Conservation (phyloP, 371 early-diverging fungal species). For the Apophysomyces trapeziformis region DNA sequence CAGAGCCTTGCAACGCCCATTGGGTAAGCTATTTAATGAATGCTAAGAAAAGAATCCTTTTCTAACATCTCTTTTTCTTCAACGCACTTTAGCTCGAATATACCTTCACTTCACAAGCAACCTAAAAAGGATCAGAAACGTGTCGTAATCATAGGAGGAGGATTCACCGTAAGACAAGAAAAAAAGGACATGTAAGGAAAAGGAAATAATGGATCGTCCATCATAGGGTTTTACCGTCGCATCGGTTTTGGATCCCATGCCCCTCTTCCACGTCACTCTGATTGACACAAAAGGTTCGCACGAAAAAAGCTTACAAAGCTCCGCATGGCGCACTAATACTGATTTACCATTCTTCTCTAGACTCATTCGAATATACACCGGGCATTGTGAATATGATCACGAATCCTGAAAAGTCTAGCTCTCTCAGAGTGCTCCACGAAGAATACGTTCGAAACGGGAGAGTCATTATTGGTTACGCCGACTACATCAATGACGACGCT, state of each 20-base stretch:
- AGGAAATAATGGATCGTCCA: conserved; percentile 3
- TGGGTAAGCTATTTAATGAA: neutral
- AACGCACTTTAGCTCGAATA: conserved; percentile 10
- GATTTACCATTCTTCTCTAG: conserved; percentile 9
- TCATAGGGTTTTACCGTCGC: conserved; percentile 46
- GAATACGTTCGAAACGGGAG: conserved; percentile 19
- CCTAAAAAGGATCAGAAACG: conserved; percentile 27
- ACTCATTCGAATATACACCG: conserved; percentile 44
- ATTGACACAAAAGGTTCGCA: conserved; percentile 46
- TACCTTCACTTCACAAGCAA: neutral
- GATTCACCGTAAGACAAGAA: conserved; percentile 39
- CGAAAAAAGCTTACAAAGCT: neutral
- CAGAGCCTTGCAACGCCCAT: neutral
- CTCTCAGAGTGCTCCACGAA: conserved; percentile 18
- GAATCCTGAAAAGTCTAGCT: conserved; percentile 18
- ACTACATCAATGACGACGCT: conserved; percentile 9
- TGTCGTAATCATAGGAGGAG: conserved; percentile 42
- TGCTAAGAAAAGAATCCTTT: neutral
- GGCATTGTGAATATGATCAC: conserved; percentile 26
- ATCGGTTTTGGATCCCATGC: conserved; percentile 45
- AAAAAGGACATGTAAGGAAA: neutral
- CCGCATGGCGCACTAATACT: no score
- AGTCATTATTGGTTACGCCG: conserved; percentile 21
- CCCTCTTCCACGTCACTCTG: conserved; percentile 42
- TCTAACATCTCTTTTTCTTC: conserved; percentile 4